Percentiles rank a stretch among this genome's conserved stretches.
phyloP scores from a whole-genome alignment of 495 filamentous ascomycete species.

The Letharia lupina region DNA sequence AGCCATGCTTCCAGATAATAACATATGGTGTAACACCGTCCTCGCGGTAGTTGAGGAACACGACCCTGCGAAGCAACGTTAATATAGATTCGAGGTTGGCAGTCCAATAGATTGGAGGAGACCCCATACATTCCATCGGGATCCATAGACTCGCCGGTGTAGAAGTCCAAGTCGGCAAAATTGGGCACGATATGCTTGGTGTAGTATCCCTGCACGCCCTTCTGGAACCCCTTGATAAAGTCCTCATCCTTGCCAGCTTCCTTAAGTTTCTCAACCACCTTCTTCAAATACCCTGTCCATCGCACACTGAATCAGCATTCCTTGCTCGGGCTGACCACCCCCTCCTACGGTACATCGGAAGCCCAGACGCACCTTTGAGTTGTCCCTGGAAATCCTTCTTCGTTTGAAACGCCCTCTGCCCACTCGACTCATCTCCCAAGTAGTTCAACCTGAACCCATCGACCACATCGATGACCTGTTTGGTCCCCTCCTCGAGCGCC shows the following conservation, averaged over 20 bases:
- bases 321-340: too few species aligned
- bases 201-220: constrained; percentile 55
- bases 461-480: constrained; percentile 86
- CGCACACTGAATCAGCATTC: background rate
- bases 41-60: constrained; percentile 94
- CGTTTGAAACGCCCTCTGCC: constrained; percentile 12
- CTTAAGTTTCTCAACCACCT: constrained; percentile 60
- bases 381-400: constrained; percentile 73
- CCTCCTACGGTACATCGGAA: background rate
- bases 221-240: constrained; percentile 69
- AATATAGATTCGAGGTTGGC: constrained; percentile 23
- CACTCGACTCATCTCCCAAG: constrained; percentile 53
- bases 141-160: constrained; percentile 84
- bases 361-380: constrained; percentile 64
- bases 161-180: constrained; percentile 94
- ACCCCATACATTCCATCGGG: constrained; percentile 71
- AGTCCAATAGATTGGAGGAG: background rate
- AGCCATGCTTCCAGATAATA: constrained; percentile 91
- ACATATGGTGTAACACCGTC: constrained; percentile 88
- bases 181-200: constrained; percentile 71
- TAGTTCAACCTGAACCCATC: constrained; percentile 82
- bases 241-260: constrained; percentile 51
- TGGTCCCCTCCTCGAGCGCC: constrained; percentile 38
- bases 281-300: constrained; percentile 76
- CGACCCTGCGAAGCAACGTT: constrained; percentile 50